These are phyloP conservation scores for Pyrus communis DNA, from an alignment of 306 rosid species.

Conservation along the genomic window DNA sequence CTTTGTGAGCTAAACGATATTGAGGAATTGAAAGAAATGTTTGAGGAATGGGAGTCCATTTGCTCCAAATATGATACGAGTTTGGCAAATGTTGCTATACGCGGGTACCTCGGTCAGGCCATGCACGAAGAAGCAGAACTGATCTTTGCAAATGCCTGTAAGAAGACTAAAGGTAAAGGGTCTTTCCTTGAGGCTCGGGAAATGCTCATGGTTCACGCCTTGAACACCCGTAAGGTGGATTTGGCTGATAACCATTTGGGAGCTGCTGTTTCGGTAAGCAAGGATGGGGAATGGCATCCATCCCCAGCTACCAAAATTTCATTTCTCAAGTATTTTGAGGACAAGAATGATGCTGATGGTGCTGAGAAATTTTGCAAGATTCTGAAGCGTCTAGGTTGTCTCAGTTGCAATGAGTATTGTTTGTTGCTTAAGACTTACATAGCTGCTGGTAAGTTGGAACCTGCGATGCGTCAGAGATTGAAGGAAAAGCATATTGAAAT, in stretches of 20 bases:
- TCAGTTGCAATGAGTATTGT: slow-evolving; percentile 26
- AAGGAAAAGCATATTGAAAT: slow-evolving; percentile 32
- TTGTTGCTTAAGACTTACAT: slow-evolving; percentile 37
- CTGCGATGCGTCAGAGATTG: slow-evolving; percentile 26
- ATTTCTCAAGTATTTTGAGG: slow-evolving; percentile 58
- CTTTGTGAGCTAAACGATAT: slow-evolving; percentile 56
- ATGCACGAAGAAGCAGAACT: slow-evolving; percentile 52
- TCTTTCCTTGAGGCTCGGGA: slow-evolving; percentile 52
- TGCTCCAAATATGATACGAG: slow-evolving; percentile 46
- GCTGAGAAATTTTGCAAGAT: slow-evolving; percentile 53
- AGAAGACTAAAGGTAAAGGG: slow-evolving; percentile 29
- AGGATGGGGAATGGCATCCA: slow-evolving; percentile 37
- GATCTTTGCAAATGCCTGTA: slow-evolving; percentile 39
- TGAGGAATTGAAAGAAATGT: slow-evolving; percentile 46
- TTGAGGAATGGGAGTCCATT: slow-evolving; percentile 67
- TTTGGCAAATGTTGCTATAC: slow-evolving; percentile 30
- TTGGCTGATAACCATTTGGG: slow-evolving; percentile 50
- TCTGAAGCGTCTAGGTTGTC: slow-evolving; percentile 42
- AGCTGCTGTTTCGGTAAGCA: slow-evolving; percentile 36
- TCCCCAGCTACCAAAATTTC: slow-evolving; percentile 28
- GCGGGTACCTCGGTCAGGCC: slow-evolving; percentile 49
- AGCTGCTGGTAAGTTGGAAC: slow-evolving; percentile 32
- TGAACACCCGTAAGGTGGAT: slow-evolving; percentile 35
- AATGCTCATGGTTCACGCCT: slow-evolving; percentile 45
- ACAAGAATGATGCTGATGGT: slow-evolving; percentile 44